Evolutionary conservation across 345 rosid species (phyloP), one percentile per base, ranked within the genome.

Genomic region (Rhodamnia argentea): DNA sequence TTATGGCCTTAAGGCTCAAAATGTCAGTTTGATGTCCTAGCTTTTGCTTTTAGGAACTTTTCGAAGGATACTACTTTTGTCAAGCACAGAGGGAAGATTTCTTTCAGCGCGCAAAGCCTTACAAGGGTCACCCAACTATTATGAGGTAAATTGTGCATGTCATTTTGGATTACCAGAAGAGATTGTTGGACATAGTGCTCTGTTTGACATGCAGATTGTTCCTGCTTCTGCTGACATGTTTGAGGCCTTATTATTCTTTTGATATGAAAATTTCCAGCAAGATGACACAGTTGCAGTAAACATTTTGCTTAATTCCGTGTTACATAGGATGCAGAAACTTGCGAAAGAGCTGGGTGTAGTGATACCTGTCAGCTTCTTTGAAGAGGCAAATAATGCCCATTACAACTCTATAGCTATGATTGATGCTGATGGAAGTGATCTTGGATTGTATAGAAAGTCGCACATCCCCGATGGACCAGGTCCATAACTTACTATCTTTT

Each of bases 401-500:
- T 95, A 94, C 92, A 97, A 97, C 91, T 95, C 99, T 9, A 82
- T 97, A 76, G 98, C 98, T 62, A 92, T 97, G 54, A 93, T 96
- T 40, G 99, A 97, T 88, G 98, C 98, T 85, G 98, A 97, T 91
- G 99, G 99, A 53, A 88, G 96, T 83, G 98, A 96, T 88, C 93
- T 96, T 58, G 99, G 99, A 57, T 92, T 97, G 51, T 97, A 96
- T 84, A 94, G 99, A 90, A 97, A 97, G 89, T 95, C 99, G 3
- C 99, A 96, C 93, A 96, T 97, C 90, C 99, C 99, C 18, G 98
- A 95, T 94, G 99, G 99, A 89, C 99, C 98, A 24, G 99, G 99
- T 96, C 82, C 87, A 86, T 86, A 9, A 53, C 86, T 82, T 52
- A 50, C 70, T 64, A 64, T 83, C 82, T 27, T 84, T 83, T 84